Base-by-base conservation (phyloP, 1,139 yeast genomes). In the Sugiyamaella neomexicana region DNA sequence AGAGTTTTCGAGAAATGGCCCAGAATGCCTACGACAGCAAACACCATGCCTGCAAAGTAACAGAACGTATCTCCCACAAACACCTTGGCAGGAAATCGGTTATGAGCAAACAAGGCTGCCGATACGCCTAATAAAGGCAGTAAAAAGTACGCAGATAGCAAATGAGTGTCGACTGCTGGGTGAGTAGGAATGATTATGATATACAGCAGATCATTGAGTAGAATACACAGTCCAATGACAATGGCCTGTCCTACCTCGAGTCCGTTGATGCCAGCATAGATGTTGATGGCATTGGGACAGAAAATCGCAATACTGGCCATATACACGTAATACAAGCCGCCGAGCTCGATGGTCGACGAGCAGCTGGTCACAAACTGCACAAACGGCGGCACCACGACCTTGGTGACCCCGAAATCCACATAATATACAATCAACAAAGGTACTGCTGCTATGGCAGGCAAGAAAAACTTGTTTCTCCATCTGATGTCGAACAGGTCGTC, bases 1-100 rank as follows among this genome's bases (percentile, higher is more conserved):
- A 93, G 76, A 0, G 99, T 93, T 72, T 93, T 93, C 47, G 97
- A 89, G 69, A 91, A 95, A 73, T 93, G 99, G 1, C 98, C 98
- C 57, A 89, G 79, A 43, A 93, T 95, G 2, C 98, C 98, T 27
- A 89, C 96, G 38, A 91, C 95, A 0, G 98, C 99, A 72, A 93
- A 91, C 0, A 93, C 96, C 99, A 93, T 93, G 2, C 99, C 99
- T 32, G 97, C 89, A 70, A 93, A 90, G 72, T 95, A 93, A 72
- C 99, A 93, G 74, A 87, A 95, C 0, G 99, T 93, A 68, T 93
- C 99, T 23, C 99, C 99, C 2, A 95, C 99, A 74, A 93, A 93
- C 1, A 89, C 98, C 55, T 74, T 73, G 0, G 99, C 90, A 1
- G 99, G 99, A 74, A 78, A 93, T 86, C 93, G 87, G 69, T 93